Percentiles rank a stretch among this genome's conserved stretches.
phyloP scores from a whole-genome alignment of 352 stramenopile species.

The Vaucheria bursata region DNA sequence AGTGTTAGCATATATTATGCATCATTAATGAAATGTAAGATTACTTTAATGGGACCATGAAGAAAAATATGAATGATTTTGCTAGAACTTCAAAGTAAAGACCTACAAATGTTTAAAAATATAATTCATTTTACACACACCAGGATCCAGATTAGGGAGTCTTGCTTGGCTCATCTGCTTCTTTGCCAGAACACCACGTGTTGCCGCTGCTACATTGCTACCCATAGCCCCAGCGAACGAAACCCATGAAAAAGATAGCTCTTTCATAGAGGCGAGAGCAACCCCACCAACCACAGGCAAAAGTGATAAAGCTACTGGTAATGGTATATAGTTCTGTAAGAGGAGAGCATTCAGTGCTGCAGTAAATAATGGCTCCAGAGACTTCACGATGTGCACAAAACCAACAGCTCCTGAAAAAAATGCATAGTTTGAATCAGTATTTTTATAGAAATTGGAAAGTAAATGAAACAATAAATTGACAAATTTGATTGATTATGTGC shows the following conservation, averaged over 20 bases:
- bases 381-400: constrained; percentile 49
- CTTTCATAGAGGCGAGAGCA: constrained; percentile 67
- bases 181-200: constrained; percentile 69
- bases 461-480: too few relatives aligned
- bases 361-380: constrained; percentile 66
- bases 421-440: too few relatives aligned
- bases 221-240: constrained; percentile 60
- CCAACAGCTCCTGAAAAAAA: constrained; percentile 17
- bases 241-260: constrained; percentile 7
- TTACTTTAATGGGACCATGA: too few relatives aligned
- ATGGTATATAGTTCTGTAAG: constrained; percentile 60
- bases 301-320: constrained; percentile 64
- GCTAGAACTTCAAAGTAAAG: too few relatives aligned
- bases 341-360: constrained; percentile 57
- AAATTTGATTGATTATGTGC: too few relatives aligned
- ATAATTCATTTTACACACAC: too few relatives aligned
- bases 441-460: too few relatives aligned
- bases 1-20: too few relatives aligned
- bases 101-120: too few relatives aligned
- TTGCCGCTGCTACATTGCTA: constrained; percentile 63
- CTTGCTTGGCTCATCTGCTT: constrained; percentile 51
- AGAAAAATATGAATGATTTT: too few relatives aligned
- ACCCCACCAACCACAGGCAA: constrained; percentile 72
- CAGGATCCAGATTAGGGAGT: too few relatives aligned
- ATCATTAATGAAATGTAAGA: too few relatives aligned